Conservation (phyloP, 2,329 filamentous ascomycete genomes). For the Sclerotiophoma versabilis region DNA sequence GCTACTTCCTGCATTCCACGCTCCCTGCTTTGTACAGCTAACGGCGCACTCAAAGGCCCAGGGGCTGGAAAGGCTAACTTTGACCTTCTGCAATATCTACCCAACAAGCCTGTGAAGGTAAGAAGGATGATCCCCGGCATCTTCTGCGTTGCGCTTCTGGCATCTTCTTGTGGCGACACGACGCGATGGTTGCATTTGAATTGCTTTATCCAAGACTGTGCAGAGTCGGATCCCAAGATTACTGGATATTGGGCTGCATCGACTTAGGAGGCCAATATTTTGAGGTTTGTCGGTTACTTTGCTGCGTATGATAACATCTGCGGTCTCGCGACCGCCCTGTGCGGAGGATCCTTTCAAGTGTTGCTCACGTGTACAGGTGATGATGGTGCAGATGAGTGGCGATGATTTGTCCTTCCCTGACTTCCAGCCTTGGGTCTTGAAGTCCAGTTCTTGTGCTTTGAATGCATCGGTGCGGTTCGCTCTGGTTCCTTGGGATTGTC, state of each 20-base stretch:
- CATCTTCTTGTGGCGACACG: no score
- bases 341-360: neutral
- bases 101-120: no score
- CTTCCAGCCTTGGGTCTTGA: neutral
- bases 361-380: neutral
- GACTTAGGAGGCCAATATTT: no score
- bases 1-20: neutral
- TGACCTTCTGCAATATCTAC: no score
- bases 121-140: no score
- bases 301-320: neutral
- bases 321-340: neutral
- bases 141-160: no score
- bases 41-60: neutral
- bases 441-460: slow-evolving; percentile 6
- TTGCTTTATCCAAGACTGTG: no score
- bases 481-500: neutral
- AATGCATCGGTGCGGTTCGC: slow-evolving; percentile 3
- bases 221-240: no score
- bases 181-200: no score
- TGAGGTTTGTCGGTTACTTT: no score
- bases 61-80: no score
- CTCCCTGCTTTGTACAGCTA: neutral
- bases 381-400: neutral
- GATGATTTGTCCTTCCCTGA: neutral
- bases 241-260: no score